Conservation (phyloP, 257 asterid genomes). For the Nicotiana obtusifolia region DNA sequence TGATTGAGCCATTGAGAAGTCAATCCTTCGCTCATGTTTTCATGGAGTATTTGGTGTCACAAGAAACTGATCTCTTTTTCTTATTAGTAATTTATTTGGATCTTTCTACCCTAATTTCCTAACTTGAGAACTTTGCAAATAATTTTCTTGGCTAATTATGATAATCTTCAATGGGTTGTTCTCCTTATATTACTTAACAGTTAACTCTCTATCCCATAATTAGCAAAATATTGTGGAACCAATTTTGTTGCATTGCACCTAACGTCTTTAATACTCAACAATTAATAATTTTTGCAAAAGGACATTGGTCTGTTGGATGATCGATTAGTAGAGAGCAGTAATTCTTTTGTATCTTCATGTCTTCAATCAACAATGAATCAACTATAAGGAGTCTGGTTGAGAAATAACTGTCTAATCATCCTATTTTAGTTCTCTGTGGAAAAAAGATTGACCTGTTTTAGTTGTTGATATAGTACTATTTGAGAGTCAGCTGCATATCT, state of each 20-base stretch:
- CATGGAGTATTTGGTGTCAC: neutral
- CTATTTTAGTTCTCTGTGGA: neutral
- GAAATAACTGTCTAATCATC: neutral
- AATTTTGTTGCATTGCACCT: neutral
- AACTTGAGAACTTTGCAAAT: neutral
- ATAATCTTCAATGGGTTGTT: neutral
- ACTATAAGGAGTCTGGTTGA: neutral
- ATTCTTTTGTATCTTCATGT: neutral
- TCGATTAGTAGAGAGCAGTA: neutral
- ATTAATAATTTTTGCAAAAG: neutral
- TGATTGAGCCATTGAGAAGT: neutral
- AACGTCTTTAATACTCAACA: neutral
- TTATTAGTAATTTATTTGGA: no score
- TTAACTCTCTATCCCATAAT: neutral
- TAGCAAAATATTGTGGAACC: neutral
- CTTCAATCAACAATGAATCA: neutral
- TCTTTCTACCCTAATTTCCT: neutral
- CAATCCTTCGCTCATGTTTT: neutral
- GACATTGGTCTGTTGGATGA: neutral
- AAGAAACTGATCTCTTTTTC: no score
- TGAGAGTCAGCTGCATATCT: neutral
- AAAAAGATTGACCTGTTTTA: neutral
- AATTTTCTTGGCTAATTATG: neutral
- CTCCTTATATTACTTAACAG: neutral
- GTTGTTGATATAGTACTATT: neutral